Conservation (phyloP, 768 basidiomycete species). For the Bullera alba region DNA sequence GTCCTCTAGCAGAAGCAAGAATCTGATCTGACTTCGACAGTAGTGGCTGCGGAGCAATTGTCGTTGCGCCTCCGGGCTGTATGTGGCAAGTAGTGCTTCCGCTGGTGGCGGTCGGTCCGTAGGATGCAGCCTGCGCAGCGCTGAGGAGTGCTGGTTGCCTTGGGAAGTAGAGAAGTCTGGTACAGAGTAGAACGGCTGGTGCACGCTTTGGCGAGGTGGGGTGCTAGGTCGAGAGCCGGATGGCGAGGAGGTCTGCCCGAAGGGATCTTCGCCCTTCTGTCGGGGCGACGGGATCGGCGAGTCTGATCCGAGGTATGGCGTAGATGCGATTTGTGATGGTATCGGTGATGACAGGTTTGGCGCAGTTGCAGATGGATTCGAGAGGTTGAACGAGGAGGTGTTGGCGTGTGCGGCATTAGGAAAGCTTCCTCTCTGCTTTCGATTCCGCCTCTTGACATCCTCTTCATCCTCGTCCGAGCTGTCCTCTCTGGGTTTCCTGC, state of each 20-base stretch:
- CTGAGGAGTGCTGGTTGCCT: constrained; percentile 6
- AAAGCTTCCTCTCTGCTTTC: no score
- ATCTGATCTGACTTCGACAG: constrained; percentile 85
- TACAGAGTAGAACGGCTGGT: constrained; percentile 37
- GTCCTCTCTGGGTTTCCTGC: neutral
- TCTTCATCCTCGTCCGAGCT: neutral
- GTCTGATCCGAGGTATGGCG: neutral
- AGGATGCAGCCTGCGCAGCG: constrained; percentile 17
- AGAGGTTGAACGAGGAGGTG: neutral
- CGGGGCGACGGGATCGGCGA: constrained; percentile 2
- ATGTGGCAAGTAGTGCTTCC: constrained; percentile 58
- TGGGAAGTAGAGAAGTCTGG: constrained; percentile 28
- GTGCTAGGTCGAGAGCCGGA: neutral
- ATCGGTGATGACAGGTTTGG: constrained; percentile 20
- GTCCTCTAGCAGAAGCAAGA: constrained; percentile 78
- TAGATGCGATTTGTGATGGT: constrained; percentile 6
- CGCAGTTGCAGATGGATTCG: constrained; percentile 14
- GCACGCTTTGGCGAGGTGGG: constrained; percentile 7
- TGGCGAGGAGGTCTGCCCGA: constrained; percentile 15
- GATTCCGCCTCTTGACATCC: neutral
- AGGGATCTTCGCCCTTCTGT: constrained; percentile 30
- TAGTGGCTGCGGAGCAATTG: constrained; percentile 77
- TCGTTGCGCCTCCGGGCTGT: constrained; percentile 61
- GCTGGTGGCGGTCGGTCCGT: constrained; percentile 32
- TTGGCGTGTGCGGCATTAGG: neutral